Percentiles rank a stretch among this genome's conserved stretches.
Evolutionary conservation across 805 yeast genomes (phyloP).

Genomic region (Candida montana): DNA sequence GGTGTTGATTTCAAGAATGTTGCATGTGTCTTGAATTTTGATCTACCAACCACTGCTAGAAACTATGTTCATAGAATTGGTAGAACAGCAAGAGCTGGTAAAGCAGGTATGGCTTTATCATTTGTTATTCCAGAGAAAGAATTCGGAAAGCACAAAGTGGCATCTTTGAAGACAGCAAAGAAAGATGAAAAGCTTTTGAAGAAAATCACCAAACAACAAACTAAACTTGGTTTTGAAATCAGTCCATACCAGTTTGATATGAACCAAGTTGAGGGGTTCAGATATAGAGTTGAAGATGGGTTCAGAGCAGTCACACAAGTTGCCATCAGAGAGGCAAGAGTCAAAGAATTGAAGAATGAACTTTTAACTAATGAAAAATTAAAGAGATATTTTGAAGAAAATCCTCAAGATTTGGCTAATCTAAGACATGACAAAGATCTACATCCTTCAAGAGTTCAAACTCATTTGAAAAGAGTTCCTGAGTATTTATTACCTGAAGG

Average conservation of each 20-base stretch:
- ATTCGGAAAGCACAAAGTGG: conserved; percentile 83
- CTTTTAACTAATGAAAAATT: conserved; percentile 82
- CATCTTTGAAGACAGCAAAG: conserved; percentile 63
- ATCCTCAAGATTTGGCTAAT: conserved; percentile 86
- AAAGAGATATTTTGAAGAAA: conserved; percentile 93
- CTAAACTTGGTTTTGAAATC: conserved; percentile 64
- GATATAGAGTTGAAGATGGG: conserved; percentile 96
- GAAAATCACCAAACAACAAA: conserved; percentile 73
- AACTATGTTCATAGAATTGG: conserved; percentile 93
- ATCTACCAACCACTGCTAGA: conserved; percentile 83
- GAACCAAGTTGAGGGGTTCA: conserved; percentile 89
- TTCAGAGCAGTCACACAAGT: conserved; percentile 89
- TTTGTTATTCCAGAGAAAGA: conserved; percentile 82
- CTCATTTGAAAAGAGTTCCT: conserved; percentile 88
- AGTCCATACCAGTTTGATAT: conserved; percentile 88
- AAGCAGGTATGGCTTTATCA: conserved; percentile 89
- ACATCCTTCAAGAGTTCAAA: conserved; percentile 76
- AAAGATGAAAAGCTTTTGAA: conserved; percentile 82
- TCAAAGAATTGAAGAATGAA: conserved; percentile 83
- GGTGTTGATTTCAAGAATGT: conserved; percentile 96
- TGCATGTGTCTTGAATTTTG: conserved; percentile 94
- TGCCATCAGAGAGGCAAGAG: conserved; percentile 88
- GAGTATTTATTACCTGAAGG: conserved; percentile 82
- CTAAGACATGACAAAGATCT: conserved; percentile 89
- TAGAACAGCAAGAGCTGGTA: conserved; percentile 96